phyloP scores from a whole-genome alignment of 176 grass and related monocot genomes.

The Urochloa ruziziensis region DNA sequence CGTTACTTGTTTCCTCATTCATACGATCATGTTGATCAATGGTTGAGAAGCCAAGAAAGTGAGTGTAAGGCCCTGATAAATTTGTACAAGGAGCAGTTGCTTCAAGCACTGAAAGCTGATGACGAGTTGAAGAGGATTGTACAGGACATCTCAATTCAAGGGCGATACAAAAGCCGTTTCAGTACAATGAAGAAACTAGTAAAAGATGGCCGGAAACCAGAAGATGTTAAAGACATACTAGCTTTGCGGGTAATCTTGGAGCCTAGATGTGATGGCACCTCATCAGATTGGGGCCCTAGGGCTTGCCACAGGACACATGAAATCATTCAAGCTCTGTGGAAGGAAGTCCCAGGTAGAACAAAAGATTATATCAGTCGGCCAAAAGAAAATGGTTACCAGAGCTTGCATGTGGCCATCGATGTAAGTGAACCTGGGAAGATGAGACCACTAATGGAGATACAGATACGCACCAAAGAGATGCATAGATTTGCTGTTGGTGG shows the following conservation, averaged over 20 bases:
- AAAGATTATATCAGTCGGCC: conserved; percentile 80
- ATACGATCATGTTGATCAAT: conserved; percentile 66
- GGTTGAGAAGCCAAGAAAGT: conserved; percentile 71
- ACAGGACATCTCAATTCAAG: conserved; percentile 58
- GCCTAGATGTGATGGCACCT: conserved; percentile 20
- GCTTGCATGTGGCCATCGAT: conserved; percentile 84
- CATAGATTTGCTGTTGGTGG: conserved; percentile 74
- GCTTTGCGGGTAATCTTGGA: conserved; percentile 80
- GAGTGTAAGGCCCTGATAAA: conserved; percentile 66
- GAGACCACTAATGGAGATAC: conserved; percentile 88
- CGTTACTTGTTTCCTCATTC: conserved; percentile 83
- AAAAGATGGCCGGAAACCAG: conserved; percentile 76
- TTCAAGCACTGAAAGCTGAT: conserved; percentile 57
- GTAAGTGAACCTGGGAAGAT: conserved; percentile 63
- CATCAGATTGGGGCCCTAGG: conserved; percentile 33
- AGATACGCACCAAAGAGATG: conserved; percentile 88
- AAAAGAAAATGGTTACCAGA: conserved; percentile 88
- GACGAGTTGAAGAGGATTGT: conserved; percentile 57
- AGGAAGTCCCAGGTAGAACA: conserved; percentile 72
- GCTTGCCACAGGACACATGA: conserved; percentile 70
- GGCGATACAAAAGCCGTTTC: conserved; percentile 90
- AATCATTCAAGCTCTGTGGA: conserved; percentile 64
- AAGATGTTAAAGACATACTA: conserved; percentile 90
- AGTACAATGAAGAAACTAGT: conserved; percentile 97
- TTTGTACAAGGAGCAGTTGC: conserved; percentile 60